Conservation (phyloP, 345 rosid genomes). For the Brassica rapa region DNA sequence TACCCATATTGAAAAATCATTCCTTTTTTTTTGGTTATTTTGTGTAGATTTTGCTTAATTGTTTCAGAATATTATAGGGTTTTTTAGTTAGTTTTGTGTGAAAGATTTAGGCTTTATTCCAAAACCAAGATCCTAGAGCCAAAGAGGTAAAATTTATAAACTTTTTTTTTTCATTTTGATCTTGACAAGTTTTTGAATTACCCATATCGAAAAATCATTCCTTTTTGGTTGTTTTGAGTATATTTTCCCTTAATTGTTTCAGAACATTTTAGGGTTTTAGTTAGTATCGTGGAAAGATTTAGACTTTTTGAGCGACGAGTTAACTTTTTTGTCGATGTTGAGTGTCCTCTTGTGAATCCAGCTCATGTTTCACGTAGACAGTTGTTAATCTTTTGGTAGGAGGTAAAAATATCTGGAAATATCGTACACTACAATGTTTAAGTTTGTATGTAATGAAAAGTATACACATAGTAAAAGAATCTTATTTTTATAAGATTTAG, state of each 20-base stretch:
- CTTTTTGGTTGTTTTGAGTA: neutral
- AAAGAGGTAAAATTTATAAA: conserved; percentile 21
- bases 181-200: neutral
- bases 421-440: neutral
- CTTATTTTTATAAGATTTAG: conserved; percentile 7
- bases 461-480: conserved; percentile 19
- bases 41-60: neutral
- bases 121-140: conserved; percentile 45
- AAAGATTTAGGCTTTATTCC: conserved; percentile 8
- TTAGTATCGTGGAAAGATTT: conserved; percentile 11
- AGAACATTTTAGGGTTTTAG: conserved; percentile 29
- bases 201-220: neutral
- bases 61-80: conserved; percentile 20
- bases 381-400: conserved; percentile 19
- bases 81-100: conserved; percentile 16
- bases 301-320: neutral
- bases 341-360: conserved; percentile 26
- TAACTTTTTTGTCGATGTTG: neutral
- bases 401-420: conserved; percentile 22
- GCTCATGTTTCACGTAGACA: conserved; percentile 35
- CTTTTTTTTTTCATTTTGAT: too few relatives aligned
- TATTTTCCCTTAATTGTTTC: neutral
- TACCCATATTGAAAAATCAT: neutral
- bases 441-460: neutral
- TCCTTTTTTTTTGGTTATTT: neutral